Percentiles rank a stretch among this genome's conserved stretches.
Evolutionary conservation across 768 basidiomycete species (phyloP).

Genomic region (Piloderma croceum): DNA sequence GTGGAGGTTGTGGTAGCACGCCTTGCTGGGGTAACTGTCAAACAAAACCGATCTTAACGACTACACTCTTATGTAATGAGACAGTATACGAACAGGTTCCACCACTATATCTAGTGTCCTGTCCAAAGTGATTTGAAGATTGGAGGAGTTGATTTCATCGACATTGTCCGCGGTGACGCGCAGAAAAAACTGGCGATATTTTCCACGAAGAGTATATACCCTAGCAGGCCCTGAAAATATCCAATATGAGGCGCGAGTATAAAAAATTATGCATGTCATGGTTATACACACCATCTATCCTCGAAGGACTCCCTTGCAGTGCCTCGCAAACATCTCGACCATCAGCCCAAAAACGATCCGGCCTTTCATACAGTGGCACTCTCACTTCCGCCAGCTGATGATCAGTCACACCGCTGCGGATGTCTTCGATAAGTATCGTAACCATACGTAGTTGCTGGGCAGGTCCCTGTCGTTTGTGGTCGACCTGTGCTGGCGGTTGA

Average conservation of each 20-base stretch:
- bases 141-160: slow-evolving; percentile 48
- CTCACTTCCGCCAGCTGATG: slow-evolving; percentile 60
- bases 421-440: slow-evolving; percentile 63
- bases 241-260: slow-evolving; percentile 4
- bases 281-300: slow-evolving; percentile 55
- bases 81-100: slow-evolving; percentile 43
- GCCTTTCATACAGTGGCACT: slow-evolving; percentile 48
- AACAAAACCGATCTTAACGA: too few relatives aligned
- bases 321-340: slow-evolving; percentile 55
- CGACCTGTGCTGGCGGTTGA: too few relatives aligned
- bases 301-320: slow-evolving; percentile 55
- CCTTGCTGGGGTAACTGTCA: slow-evolving; percentile 33
- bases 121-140: slow-evolving; percentile 49
- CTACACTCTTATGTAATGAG: too few relatives aligned
- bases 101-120: slow-evolving; percentile 54
- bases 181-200: slow-evolving; percentile 65
- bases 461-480: too few relatives aligned
- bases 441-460: slow-evolving; percentile 41
- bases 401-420: slow-evolving; percentile 48
- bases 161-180: slow-evolving; percentile 44
- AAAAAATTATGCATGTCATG: neutral
- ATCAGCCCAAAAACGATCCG: slow-evolving; percentile 67
- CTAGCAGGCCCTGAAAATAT: slow-evolving; percentile 52
- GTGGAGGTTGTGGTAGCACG: slow-evolving; percentile 26
- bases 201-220: slow-evolving; percentile 60